Base-by-base conservation (phyloP, 257 asterid species). In the Lycium ferocissimum region DNA sequence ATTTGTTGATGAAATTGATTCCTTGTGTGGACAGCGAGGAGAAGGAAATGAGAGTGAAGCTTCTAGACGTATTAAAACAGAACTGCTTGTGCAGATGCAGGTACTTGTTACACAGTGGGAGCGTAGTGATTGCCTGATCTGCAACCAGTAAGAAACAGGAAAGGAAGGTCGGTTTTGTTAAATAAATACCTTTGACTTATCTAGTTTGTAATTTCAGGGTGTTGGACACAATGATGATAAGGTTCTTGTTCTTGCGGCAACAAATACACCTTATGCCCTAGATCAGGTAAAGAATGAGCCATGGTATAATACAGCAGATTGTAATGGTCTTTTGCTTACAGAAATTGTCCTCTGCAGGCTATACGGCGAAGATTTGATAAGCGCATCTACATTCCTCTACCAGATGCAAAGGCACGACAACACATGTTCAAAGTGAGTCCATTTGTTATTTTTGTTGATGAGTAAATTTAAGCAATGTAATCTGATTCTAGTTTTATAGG, bases 41-140 rank as follows among this genome's bases (percentile, higher is more conserved):
- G 98, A 96, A 93, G 99, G 99, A 85, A 95, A 95, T 88, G 99
- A 96, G 90, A 96, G 99, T 84, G 99, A 96, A 91, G 98, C 99
- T 85, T 96, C 99, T 18, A 92, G 99, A 84, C 95, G 99, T 83
- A 96, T 96, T 54, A 96, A 96, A 91, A 96, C 99, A 38, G 99
- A 96, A 84, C 82, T 96, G 86, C 97, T 96, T 83, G 99, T 96
- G 83, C 99, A 96, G 90, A 96, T 96, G 99, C 99, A 96, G 99
- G 99, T 94, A 90, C 87, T 66, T 81, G 22, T 61, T 85, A 61
- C 57, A 62, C 70, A 12, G 61, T 66, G 15, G 20, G 73, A 66
- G 35, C 11, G 47, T 35, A 33, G 73, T 66, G 73, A 66, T 37
- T 13, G n/a, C 73, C 35, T 37, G 43, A 66, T 59, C 66, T 59